Evolutionary conservation across 2,329 filamentous ascomycete genomes (phyloP).

Genomic region (Diaporthe capsici): DNA sequence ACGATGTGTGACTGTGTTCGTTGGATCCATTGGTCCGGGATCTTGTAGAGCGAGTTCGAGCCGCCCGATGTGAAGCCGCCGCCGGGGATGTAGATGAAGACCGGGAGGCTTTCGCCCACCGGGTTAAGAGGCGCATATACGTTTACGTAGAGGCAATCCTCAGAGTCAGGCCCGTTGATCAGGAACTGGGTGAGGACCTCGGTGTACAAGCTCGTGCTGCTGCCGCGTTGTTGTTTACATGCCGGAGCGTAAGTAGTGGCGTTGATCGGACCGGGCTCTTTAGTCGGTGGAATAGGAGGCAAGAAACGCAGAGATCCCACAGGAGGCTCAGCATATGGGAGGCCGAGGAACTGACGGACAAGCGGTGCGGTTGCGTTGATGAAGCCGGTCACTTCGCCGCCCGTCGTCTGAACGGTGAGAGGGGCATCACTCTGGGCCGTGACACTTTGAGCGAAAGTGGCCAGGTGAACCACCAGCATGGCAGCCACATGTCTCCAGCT

Average conservation of each 20-base stretch:
- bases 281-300: not conserved
- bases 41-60: slow-evolving; percentile 32
- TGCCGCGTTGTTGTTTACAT: slow-evolving; percentile 8
- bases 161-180: slow-evolving; percentile 29
- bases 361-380: slow-evolving; percentile 3
- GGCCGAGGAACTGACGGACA: slow-evolving; percentile 24
- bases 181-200: slow-evolving; percentile 30
- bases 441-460: not conserved
- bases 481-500: slow-evolving; percentile 6
- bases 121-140: slow-evolving; percentile 22
- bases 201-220: slow-evolving; percentile 3
- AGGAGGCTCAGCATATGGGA: slow-evolving; percentile 25
- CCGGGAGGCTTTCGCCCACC: not conserved
- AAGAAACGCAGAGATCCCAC: slow-evolving; percentile 22
- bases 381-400: slow-evolving; percentile 17
- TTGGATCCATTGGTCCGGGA: slow-evolving; percentile 35
- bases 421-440: slow-evolving; percentile 1
- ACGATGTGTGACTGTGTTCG: slow-evolving; percentile 30
- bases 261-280: not conserved
- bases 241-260: slow-evolving; percentile 12
- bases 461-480: slow-evolving; percentile 12
- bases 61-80: slow-evolving; percentile 34
- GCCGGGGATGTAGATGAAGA: slow-evolving; percentile 34
- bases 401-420: slow-evolving; percentile 20
- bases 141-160: slow-evolving; percentile 37